A percentile compares a stretch with the other conserved stretches of the same genome.
phyloP scores from a whole-genome alignment of 495 filamentous ascomycete species.

The Bryoglossum gracile region DNA sequence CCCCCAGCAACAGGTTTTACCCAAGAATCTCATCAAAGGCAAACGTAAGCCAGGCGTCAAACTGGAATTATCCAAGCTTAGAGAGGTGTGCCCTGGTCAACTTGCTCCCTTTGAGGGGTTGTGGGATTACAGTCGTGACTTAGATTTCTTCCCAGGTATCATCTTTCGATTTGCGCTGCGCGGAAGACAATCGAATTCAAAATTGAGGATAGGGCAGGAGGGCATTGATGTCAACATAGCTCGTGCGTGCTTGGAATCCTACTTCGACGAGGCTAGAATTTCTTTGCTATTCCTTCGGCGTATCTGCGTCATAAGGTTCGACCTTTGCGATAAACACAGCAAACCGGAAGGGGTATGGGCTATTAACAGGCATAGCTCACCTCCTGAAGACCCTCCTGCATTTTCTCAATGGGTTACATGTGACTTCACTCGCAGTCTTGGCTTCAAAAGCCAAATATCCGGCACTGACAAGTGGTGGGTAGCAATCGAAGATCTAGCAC shows the following conservation, averaged over 20 bases:
- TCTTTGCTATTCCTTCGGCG: conserved; percentile 29
- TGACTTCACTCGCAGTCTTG: conserved; percentile 6
- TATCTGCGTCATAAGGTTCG: conserved; percentile 26
- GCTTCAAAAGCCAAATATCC: not conserved
- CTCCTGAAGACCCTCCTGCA: conserved; percentile 8
- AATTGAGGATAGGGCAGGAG: conserved; percentile 13
- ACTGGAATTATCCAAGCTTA: conserved; percentile 21
- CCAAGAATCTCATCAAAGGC: conserved; percentile 22
- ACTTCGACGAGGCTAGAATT: conserved; percentile 27
- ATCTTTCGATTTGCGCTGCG: conserved; percentile 37
- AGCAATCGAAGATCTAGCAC: conserved; percentile 20
- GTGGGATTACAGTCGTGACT: conserved; percentile 24
- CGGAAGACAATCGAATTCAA: not conserved
- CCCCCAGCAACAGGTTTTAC: conserved; percentile 30
- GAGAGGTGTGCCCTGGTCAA: conserved; percentile 26
- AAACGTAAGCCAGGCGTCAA: conserved; percentile 21
- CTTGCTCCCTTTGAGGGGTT: conserved; percentile 35
- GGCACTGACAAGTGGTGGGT: conserved; percentile 25
- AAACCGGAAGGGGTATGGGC: conserved; percentile 16
- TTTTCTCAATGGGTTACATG: conserved; percentile 17
- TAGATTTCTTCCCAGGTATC: conserved; percentile 31
- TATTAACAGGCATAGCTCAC: conserved; percentile 5
- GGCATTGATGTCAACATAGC: conserved; percentile 8
- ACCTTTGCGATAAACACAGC: conserved; percentile 8
- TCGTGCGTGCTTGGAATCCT: conserved; percentile 18